Conservation (phyloP, 2,329 filamentous ascomycete genomes). For the Akanthomyces muscarius region DNA sequence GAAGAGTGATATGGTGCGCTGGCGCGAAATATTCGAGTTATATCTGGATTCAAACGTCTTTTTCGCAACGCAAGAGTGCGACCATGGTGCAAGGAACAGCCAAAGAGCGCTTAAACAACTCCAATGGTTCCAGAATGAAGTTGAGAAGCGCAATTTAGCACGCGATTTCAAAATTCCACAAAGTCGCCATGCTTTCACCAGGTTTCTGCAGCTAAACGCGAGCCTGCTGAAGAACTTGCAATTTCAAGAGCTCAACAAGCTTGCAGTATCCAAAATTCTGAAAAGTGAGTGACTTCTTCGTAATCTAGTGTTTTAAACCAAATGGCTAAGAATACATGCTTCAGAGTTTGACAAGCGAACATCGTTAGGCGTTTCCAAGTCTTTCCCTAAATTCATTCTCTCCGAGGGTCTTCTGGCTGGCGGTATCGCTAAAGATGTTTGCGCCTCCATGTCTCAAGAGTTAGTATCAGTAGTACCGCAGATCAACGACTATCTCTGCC, state of each 20-base stretch:
- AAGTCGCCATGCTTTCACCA: slow-evolving; percentile 60
- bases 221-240: slow-evolving; percentile 74
- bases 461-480: slow-evolving; percentile 73
- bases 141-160: slow-evolving; percentile 56
- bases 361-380: slow-evolving; percentile 62
- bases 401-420: slow-evolving; percentile 60
- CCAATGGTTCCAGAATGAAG: slow-evolving; percentile 66
- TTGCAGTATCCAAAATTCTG: slow-evolving; percentile 75
- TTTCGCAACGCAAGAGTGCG: slow-evolving; percentile 70
- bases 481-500: slow-evolving; percentile 79
- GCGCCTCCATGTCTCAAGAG: slow-evolving; percentile 67
- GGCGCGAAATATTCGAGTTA: slow-evolving; percentile 77
- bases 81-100: slow-evolving; percentile 64
- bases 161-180: slow-evolving; percentile 61
- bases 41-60: slow-evolving; percentile 79
- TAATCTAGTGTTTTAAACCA: neutral
- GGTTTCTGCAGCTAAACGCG: slow-evolving; percentile 69
- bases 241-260: slow-evolving; percentile 80
- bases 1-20: slow-evolving; percentile 65
- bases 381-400: slow-evolving; percentile 56
- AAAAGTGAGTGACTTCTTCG: slow-evolving; percentile 57
- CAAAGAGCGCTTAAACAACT: slow-evolving; percentile 63
- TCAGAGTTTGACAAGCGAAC: slow-evolving; percentile 84
- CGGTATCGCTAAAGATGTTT: slow-evolving; percentile 70
- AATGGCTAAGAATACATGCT: slow-evolving; percentile 18